These are phyloP conservation scores for Penicillium psychrosexuale DNA, from an alignment of 2,329 filamentous ascomycete genomes.

Conservation along the genomic window DNA sequence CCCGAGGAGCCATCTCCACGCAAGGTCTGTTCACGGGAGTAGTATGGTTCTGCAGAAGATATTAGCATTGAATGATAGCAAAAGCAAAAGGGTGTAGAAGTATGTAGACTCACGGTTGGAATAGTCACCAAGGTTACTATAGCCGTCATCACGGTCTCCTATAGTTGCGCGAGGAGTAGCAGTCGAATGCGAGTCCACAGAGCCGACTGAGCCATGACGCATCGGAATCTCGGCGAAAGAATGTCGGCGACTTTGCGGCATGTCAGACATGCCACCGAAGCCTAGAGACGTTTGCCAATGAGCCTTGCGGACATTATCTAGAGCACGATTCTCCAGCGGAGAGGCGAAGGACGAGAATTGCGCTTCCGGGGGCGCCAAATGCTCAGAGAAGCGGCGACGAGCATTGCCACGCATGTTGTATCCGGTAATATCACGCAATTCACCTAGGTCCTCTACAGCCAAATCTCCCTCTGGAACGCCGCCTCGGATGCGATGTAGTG, in stretches of 20 bases:
- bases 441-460: slow-evolving; percentile 46
- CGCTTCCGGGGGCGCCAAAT: slow-evolving; percentile 41
- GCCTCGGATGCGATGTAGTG: slow-evolving; percentile 41
- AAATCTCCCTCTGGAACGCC: slow-evolving; percentile 46
- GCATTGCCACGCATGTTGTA: slow-evolving; percentile 40
- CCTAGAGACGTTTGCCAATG: slow-evolving; percentile 53
- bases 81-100: slow-evolving; percentile 20
- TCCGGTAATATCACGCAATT: slow-evolving; percentile 39
- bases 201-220: slow-evolving; percentile 44
- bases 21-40: slow-evolving; percentile 38
- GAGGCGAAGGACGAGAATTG: slow-evolving; percentile 38
- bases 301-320: slow-evolving; percentile 47
- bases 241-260: slow-evolving; percentile 50
- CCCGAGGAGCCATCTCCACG: slow-evolving; percentile 36
- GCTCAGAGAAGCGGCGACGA: slow-evolving; percentile 46
- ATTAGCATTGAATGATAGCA: slow-evolving; percentile 33
- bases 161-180: slow-evolving; percentile 34
- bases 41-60: slow-evolving; percentile 46
- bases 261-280: slow-evolving; percentile 46
- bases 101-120: slow-evolving; percentile 37
- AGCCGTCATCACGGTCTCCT: slow-evolving; percentile 39
- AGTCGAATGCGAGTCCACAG: slow-evolving; percentile 16
- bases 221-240: slow-evolving; percentile 52
- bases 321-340: slow-evolving; percentile 41
- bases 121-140: slow-evolving; percentile 37